A percentile compares a stretch with the other conserved stretches of the same genome.
These are phyloP conservation scores for Nymphaea thermarum DNA, from an alignment of 164 flowering plant species.

Conservation along the genomic window DNA sequence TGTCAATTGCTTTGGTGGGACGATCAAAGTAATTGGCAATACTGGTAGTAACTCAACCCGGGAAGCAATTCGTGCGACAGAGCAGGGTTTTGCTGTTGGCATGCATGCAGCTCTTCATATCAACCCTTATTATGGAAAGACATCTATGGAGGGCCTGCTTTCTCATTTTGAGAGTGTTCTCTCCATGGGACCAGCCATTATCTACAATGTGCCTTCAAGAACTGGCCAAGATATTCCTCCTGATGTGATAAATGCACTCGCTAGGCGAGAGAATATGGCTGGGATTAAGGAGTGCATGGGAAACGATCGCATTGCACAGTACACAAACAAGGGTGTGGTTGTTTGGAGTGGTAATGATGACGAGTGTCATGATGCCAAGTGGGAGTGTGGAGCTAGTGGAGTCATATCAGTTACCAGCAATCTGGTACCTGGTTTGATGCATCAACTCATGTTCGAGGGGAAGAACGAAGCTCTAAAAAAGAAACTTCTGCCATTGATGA, in stretches of 20 bases:
- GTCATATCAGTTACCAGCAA: conserved; percentile 79
- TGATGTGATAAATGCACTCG: conserved; percentile 33
- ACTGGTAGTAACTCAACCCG: conserved; percentile 89
- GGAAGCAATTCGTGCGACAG: conserved; percentile 90
- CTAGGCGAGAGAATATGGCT: conserved; percentile 49
- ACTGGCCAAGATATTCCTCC: conserved; percentile 17
- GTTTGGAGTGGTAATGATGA: conserved; percentile 92
- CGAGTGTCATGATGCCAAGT: conserved; percentile 76
- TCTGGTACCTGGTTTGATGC: conserved; percentile 67
- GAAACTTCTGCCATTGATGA: conserved; percentile 55
- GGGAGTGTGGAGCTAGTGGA: conserved; percentile 67
- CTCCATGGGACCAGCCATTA: conserved; percentile 68
- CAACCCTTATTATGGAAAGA: conserved; percentile 91
- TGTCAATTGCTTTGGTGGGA: conserved; percentile 54
- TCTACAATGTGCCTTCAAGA: conserved; percentile 58
- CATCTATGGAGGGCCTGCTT: conserved; percentile 65
- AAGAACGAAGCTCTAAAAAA: conserved; percentile 39
- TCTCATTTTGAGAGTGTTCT: conserved; percentile 65
- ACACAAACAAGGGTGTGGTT: conserved; percentile 42
- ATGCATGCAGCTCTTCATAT: conserved; percentile 95
- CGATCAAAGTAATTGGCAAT: conserved; percentile 82
- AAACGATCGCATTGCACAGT: conserved; percentile 46
- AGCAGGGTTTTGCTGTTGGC: conserved; percentile 90
- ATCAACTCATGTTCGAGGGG: conserved; percentile 54
- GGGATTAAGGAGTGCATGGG: conserved; percentile 88